Evolutionary conservation across 495 filamentous ascomycete species (phyloP).

Genomic region (Glonium stellatum): DNA sequence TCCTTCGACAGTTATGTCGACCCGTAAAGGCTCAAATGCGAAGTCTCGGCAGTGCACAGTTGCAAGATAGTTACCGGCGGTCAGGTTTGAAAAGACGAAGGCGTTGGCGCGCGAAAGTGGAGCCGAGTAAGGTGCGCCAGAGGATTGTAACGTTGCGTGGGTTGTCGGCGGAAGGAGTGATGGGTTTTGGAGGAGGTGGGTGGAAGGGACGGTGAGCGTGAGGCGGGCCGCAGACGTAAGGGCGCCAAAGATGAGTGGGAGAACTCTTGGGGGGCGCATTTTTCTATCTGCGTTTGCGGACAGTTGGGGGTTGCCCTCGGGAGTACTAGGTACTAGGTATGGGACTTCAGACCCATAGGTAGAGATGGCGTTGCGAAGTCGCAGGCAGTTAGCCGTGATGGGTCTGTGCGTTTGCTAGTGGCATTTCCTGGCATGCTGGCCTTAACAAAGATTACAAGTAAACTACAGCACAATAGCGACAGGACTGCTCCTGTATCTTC

Average conservation of each 20-base stretch:
- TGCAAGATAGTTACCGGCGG: conserved; percentile 64
- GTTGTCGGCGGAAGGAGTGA: conserved; percentile 57
- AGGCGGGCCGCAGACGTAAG: conserved; percentile 32
- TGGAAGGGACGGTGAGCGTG: conserved; percentile 31
- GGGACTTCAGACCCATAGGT: too few relatives aligned
- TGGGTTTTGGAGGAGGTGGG: conserved; percentile 48
- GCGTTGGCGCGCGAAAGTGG: conserved; percentile 57
- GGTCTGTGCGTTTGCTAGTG: background rate
- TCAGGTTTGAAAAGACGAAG: conserved; percentile 66
- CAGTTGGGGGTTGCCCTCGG: background rate
- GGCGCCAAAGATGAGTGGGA: background rate
- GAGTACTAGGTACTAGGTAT: too few relatives aligned
- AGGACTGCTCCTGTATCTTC: background rate
- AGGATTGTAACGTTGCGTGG: conserved; percentile 58
- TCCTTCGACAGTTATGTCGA: conserved; percentile 52
- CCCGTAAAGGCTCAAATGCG: conserved; percentile 64
- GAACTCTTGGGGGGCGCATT: background rate
- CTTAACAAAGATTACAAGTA: too few relatives aligned
- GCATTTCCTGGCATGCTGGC: too few relatives aligned
- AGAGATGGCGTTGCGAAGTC: too few relatives aligned
- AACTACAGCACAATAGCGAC: too few relatives aligned
- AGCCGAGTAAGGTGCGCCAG: conserved; percentile 43
- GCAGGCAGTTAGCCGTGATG: too few relatives aligned
- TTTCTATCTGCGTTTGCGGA: background rate
- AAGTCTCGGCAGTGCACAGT: conserved; percentile 68